Evolutionary conservation across 768 basidiomycete species (phyloP), one percentile per base, ranked within the genome.

Genomic region (Lactarius sp.): DNA sequence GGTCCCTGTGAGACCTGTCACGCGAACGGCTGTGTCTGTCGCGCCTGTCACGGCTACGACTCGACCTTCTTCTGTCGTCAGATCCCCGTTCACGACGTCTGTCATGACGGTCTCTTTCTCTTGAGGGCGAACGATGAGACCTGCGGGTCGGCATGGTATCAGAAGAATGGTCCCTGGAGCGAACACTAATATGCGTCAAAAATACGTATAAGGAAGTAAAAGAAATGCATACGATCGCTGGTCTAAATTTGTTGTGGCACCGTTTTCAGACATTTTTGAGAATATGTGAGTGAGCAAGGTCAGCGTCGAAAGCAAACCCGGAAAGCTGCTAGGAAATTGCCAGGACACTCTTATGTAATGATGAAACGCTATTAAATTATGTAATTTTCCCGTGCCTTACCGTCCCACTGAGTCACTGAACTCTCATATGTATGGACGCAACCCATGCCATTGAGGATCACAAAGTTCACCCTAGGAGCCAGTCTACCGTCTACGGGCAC

Each of bases 161-260:
- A 42, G 85, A 85, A 3, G 90, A 90, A 73, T 84, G 83, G 71
- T 87, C 87, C 69, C 88, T 85, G 65, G 86, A 87, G 60, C 86
- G 68, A 51, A 52, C 56, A 14, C 68, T 68, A 50, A 44, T 62
- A 62, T 59, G 53, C 47, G n/a, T 57, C 39, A 62, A 20, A 34
- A 34, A 55, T 10, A 10, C 3, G 33, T 9, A 42, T 31, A 39
- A 34, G 49, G 10, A 34, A 47, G n/a, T 7, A 41, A 44, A 52
- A 44, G 10, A 56, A 33, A 13, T 41, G 22, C 68, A 56, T 66
- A 69, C 68, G 68, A 69, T 50, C 59, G 64, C 49, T 62, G 68
- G 52, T 68, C 68, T n/a, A 62, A 20, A 36, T 58, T 68, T 58
- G 46, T 56, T 53, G 57, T 59, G 27, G 46, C 36, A 42, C 64